These are phyloP conservation scores for Wickerhamiella domercqiae DNA, from an alignment of 805 yeast genomes.

Conservation along the genomic window DNA sequence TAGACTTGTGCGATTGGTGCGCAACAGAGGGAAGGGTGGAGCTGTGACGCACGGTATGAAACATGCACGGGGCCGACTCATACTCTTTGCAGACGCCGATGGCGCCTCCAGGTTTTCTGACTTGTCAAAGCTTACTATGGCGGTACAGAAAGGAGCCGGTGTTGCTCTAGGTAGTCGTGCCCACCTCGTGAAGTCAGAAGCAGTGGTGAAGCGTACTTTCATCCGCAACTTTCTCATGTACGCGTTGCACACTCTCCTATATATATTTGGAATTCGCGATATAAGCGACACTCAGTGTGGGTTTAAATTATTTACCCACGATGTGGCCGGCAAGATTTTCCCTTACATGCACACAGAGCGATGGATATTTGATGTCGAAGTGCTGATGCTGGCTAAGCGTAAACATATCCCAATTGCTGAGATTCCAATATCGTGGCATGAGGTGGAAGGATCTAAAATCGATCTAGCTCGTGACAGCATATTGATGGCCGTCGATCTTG, in stretches of 20 bases:
- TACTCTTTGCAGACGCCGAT: slow-evolving; percentile 92
- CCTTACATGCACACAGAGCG: slow-evolving; percentile 93
- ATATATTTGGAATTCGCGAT: slow-evolving; percentile 70
- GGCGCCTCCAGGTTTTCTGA: slow-evolving; percentile 83
- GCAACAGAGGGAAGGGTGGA: slow-evolving; percentile 90
- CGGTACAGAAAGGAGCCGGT: slow-evolving; percentile 21
- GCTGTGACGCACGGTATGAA: slow-evolving; percentile 91
- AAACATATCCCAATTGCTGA: slow-evolving; percentile 56
- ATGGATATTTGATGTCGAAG: slow-evolving; percentile 96
- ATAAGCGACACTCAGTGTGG: slow-evolving; percentile 96
- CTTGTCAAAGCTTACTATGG: slow-evolving; percentile 34
- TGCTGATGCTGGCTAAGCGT: slow-evolving; percentile 62
- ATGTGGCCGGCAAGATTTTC: slow-evolving; percentile 49
- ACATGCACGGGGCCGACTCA: slow-evolving; percentile 53
- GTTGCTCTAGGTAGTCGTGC: slow-evolving; percentile 89
- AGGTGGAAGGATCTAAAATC: slow-evolving; percentile 87
- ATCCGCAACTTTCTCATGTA: slow-evolving; percentile 86
- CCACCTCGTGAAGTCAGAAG: slow-evolving; percentile 90
- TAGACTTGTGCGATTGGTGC: slow-evolving; percentile 51
- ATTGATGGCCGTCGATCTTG: slow-evolving; percentile 85
- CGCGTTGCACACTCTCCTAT: slow-evolving; percentile 75
- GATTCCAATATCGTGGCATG: slow-evolving; percentile 90
- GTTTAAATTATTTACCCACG: slow-evolving; percentile 73
- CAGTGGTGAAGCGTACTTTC: slow-evolving; percentile 86
- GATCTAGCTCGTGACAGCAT: slow-evolving; percentile 82